A percentile compares a stretch with the other conserved stretches of the same genome.
Evolutionary conservation across 768 basidiomycete genomes (phyloP).

Genomic region (Cubamyces lactineus): DNA sequence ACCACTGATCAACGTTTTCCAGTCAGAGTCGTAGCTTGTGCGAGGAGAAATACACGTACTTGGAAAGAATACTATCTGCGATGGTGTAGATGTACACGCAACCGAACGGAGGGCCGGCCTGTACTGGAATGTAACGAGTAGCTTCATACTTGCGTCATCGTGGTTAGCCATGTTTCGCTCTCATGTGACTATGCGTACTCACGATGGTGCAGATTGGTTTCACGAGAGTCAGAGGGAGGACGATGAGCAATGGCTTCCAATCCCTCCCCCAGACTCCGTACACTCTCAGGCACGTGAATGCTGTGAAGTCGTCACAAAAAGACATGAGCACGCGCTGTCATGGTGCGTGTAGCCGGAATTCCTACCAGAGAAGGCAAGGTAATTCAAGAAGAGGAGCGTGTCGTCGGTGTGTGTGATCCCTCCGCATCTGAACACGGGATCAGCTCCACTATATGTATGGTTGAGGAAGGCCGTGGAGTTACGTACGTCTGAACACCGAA

Average conservation of each 20-base stretch:
- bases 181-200: neutral
- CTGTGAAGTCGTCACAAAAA: neutral
- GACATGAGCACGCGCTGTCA: too few relatives aligned
- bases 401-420: constrained; percentile 2
- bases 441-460: neutral
- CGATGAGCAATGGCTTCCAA: constrained; percentile 22
- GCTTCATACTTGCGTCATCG: constrained; percentile 6
- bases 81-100: constrained; percentile 6
- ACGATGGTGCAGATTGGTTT: constrained; percentile 15
- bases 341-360: too few relatives aligned
- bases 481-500: too few relatives aligned
- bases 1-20: neutral
- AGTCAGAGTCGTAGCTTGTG: neutral
- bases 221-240: constrained; percentile 16
- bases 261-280: constrained; percentile 25
- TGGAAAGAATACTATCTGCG: neutral
- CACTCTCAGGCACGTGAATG: constrained; percentile 16
- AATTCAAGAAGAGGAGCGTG: constrained; percentile 5
- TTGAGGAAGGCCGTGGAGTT: too few relatives aligned
- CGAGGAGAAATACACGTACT: neutral
- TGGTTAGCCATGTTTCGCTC: neutral
- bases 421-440: neutral
- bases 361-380: constrained; percentile 8
- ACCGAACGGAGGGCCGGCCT: constrained; percentile 25
- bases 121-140: constrained; percentile 9